Percentiles rank a stretch among this genome's conserved stretches.
Evolutionary conservation across 2,329 filamentous ascomycete genomes (phyloP).

Genomic region (Verticillium nubilum): DNA sequence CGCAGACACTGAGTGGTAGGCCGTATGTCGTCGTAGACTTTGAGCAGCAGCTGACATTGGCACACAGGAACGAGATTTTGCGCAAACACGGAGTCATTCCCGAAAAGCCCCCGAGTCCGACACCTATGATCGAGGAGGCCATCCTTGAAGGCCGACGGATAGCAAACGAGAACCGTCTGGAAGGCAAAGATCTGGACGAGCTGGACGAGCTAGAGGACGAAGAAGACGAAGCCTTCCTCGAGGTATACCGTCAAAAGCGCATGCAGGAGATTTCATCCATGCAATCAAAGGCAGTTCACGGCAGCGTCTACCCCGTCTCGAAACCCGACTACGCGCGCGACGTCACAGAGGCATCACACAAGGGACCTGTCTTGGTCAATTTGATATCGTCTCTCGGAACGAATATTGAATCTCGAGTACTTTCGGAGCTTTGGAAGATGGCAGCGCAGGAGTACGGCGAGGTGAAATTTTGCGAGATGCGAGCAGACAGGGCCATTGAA

Average conservation of each 20-base stretch:
- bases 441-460: constrained; percentile 83
- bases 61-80: constrained; percentile 88
- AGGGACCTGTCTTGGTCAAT: constrained; percentile 67
- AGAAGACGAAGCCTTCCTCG: constrained; percentile 88
- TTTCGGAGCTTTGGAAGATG: constrained; percentile 81
- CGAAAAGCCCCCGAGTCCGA: constrained; percentile 94
- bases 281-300: constrained; percentile 73
- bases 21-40: constrained; percentile 8
- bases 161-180: constrained; percentile 86
- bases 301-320: constrained; percentile 86
- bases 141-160: constrained; percentile 75
- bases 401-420: constrained; percentile 78
- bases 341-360: constrained; percentile 83
- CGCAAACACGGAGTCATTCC: constrained; percentile 95
- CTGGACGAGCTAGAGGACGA: constrained; percentile 90
- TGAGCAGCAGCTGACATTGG: not conserved
- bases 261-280: constrained; percentile 75
- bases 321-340: constrained; percentile 91
- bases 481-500: constrained; percentile 88
- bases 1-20: constrained; percentile 94
- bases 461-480: constrained; percentile 96
- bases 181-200: constrained; percentile 92
- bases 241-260: constrained; percentile 82
- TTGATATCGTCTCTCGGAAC: constrained; percentile 72
- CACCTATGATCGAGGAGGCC: constrained; percentile 93